These are phyloP conservation scores for Pseudoneurospora amorphoporcata DNA, from an alignment of 495 filamentous ascomycete species.

Conservation along the genomic window DNA sequence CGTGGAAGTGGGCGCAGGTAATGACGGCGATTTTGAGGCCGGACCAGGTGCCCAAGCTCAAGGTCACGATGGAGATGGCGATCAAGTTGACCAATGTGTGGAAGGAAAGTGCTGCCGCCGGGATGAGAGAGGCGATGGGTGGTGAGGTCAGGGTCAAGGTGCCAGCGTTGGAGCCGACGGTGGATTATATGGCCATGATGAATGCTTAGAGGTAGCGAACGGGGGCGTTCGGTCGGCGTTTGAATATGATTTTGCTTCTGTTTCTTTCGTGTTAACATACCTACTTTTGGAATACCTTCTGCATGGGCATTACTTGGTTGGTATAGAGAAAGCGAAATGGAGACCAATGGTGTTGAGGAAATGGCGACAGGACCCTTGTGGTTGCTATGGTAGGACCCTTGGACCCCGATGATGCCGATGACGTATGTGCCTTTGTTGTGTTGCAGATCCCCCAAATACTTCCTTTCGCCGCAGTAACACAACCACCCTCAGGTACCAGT, in stretches of 20 bases:
- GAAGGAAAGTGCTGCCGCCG: slow-evolving; percentile 6
- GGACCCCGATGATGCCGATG: neutral
- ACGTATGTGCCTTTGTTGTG: neutral
- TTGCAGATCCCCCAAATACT: neutral
- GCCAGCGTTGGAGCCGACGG: slow-evolving; percentile 3
- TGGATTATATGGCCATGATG: slow-evolving; percentile 21
- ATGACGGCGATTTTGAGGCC: slow-evolving; percentile 46
- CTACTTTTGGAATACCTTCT: neutral
- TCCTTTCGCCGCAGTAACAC: neutral
- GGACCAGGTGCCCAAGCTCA: slow-evolving; percentile 9
- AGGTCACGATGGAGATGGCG: slow-evolving; percentile 9
- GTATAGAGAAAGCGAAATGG: neutral
- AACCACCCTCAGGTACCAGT: neutral
- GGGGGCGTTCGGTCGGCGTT: neutral
- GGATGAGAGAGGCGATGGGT: neutral
- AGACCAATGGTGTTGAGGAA: neutral
- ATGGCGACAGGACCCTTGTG: neutral
- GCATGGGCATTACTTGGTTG: neutral
- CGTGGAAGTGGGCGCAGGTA: slow-evolving; percentile 62
- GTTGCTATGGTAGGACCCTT: neutral
- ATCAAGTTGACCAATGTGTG: slow-evolving; percentile 10
- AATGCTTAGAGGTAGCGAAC: slow-evolving; percentile 5
- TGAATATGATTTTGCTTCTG: neutral
- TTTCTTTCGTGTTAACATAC: too few species aligned
- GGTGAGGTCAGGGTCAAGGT: neutral